phyloP scores from a whole-genome alignment of 768 basidiomycete genomes.

The Saitozyma sp. region DNA sequence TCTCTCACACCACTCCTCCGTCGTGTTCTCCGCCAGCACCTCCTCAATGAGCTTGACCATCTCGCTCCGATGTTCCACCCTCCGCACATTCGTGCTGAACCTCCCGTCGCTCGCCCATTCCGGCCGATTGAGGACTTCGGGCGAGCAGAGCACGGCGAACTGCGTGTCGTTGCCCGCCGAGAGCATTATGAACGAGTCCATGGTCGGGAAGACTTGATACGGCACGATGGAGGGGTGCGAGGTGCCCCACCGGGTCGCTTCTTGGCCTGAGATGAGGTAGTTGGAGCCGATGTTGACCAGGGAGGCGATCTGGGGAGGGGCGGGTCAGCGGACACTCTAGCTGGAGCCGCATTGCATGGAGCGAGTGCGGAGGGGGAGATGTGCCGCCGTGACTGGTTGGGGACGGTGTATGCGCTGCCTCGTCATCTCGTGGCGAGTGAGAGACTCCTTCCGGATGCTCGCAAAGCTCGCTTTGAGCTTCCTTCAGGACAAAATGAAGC shows the following conservation, averaged over 20 bases:
- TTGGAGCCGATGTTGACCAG: constrained; percentile 91
- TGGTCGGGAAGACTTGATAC: constrained; percentile 86
- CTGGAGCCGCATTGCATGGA: too few species aligned
- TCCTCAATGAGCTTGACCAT: constrained; percentile 69
- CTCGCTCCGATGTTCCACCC: constrained; percentile 73
- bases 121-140: constrained; percentile 64
- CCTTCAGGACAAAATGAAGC: too few species aligned
- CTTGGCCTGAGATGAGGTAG: constrained; percentile 80
- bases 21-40: constrained; percentile 61
- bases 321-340: too few species aligned
- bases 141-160: constrained; percentile 65
- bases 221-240: constrained; percentile 91
- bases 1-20: constrained; percentile 71
- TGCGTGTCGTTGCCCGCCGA: constrained; percentile 86
- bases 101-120: constrained; percentile 63
- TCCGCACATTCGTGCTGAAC: constrained; percentile 71
- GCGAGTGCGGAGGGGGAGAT: too few species aligned
- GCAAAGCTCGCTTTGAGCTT: too few species aligned
- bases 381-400: too few species aligned
- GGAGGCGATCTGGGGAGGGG: constrained; percentile 68
- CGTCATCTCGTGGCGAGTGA: too few species aligned
- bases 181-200: constrained; percentile 87
- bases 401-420: too few species aligned
- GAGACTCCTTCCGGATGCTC: too few species aligned
- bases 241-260: constrained; percentile 84